A percentile compares a stretch with the other conserved stretches of the same genome.
These are phyloP conservation scores for Ophiostoma sp. DNA, from an alignment of 2,329 filamentous ascomycete genomes.

Conservation along the genomic window DNA sequence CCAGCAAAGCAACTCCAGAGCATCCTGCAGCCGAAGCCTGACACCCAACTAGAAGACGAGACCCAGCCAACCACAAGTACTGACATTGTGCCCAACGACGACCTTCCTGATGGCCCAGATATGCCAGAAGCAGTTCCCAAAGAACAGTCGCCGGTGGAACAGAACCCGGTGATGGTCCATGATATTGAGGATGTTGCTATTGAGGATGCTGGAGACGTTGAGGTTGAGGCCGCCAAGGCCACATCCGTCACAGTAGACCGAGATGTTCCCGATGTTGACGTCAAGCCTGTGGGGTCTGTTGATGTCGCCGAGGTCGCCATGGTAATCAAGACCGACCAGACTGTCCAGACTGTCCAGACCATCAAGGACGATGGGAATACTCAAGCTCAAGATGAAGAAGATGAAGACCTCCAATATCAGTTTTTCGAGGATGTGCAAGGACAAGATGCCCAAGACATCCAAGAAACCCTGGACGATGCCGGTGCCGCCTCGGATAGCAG, in stretches of 20 bases:
- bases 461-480: not conserved
- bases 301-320: not conserved
- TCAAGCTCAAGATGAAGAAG: not conserved
- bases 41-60: not conserved
- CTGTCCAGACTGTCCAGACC: not conserved
- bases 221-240: not conserved
- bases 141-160: not conserved
- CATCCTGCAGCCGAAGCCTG: not conserved
- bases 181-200: not conserved
- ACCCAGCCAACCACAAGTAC: not conserved
- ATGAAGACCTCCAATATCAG: not conserved
- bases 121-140: not conserved
- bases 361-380: not conserved
- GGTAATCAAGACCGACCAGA: not conserved
- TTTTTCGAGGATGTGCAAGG: not conserved
- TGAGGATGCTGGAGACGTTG: not conserved
- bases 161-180: not conserved
- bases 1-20: conserved; percentile 38
- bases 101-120: not conserved
- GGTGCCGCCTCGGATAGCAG: conserved; percentile 51
- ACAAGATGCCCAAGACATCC: not conserved
- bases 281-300: not conserved
- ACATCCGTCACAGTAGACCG: not conserved
- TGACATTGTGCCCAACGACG: not conserved
- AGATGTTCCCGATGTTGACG: not conserved